phyloP scores from a whole-genome alignment of 2,329 filamentous ascomycete species.

The Nigrospora sphaerica region DNA sequence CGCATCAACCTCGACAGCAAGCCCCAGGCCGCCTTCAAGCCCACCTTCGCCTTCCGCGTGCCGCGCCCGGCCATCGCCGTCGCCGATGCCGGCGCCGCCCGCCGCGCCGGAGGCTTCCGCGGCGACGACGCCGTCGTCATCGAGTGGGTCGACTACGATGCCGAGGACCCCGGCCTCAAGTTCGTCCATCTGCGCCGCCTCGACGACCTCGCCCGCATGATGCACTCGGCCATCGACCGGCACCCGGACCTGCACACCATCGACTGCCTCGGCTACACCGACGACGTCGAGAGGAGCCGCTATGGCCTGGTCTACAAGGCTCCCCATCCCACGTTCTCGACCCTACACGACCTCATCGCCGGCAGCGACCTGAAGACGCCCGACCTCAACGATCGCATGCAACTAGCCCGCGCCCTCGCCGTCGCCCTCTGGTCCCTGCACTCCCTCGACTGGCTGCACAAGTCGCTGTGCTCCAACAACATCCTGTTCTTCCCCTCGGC shows the following conservation, averaged over 20 bases:
- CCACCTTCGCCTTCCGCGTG: slow-evolving; percentile 34
- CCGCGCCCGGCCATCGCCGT: slow-evolving; percentile 21
- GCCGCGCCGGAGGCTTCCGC: slow-evolving; percentile 18
- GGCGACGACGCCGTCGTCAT: slow-evolving; percentile 28
- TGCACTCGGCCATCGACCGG: slow-evolving; percentile 34
- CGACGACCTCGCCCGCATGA: slow-evolving; percentile 39
- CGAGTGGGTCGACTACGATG: slow-evolving; percentile 39
- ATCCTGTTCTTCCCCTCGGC: slow-evolving; percentile 36
- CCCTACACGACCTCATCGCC: slow-evolving; percentile 30
- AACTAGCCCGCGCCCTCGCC: slow-evolving; percentile 32
- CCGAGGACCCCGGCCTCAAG: slow-evolving; percentile 31
- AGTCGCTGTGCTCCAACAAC: slow-evolving; percentile 31
- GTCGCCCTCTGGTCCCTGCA: slow-evolving; percentile 42
- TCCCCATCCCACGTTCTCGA: slow-evolving; percentile 27
- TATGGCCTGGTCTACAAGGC: slow-evolving; percentile 37
- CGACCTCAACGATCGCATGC: slow-evolving; percentile 34
- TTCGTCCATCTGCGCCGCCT: slow-evolving; percentile 35
- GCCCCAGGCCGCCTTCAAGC: slow-evolving; percentile 30
- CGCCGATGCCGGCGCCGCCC: slow-evolving; percentile 3
- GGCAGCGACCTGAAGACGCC: slow-evolving; percentile 33
- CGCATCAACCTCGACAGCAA: slow-evolving; percentile 37
- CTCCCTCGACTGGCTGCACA: slow-evolving; percentile 46
- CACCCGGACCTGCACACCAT: slow-evolving; percentile 40
- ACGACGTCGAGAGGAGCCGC: slow-evolving; percentile 28
- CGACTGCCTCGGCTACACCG: slow-evolving; percentile 39